Base-by-base conservation (phyloP, 208 protist species). In the Crithidia bombi region DNA sequence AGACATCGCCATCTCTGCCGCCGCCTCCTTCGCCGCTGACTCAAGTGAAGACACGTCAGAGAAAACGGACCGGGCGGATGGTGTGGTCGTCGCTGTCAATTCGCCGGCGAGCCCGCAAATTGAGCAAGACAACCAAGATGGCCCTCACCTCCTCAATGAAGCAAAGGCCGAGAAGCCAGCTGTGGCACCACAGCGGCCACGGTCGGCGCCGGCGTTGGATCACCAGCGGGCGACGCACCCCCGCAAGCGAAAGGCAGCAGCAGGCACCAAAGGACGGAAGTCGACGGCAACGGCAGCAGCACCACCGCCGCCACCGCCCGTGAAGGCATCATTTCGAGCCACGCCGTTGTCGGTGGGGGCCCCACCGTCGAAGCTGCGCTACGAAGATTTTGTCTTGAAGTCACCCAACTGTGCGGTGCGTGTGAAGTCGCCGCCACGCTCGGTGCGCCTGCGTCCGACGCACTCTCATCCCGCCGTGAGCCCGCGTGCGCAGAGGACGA, bases 361-460 rank as follows among this genome's bases (percentile, higher is more conserved):
- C 14, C 33, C 17, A 1, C 46, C 61, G 1, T 66, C 61, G 2
- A 54, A 43, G 33, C 12, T 66, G 23, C 61, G 61, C 32, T 66
- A 66, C 28, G 61, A 66, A 32, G 61, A 66, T 23, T 66, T 66
- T 26, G 15, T 66, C 2, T 3, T 65, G 10, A 39, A n/a, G n/a
- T 19, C 26, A 2, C 39, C 59, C 7, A 3, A 12, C 21, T 0
- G 19, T 51, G 41, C 41, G 11, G 46, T 54, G 15, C 44, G 59
- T 33, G 44, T 7, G 9, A 28, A 54, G 61, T 56, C 61, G 0
- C 61, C 61, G 17, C 44, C 46, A 35, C 30, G 33, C 21, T 43
- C 33, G 3, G 61, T 66, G 61, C 61, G 46, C 21, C 35, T 56
- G 46, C 61, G 61, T 4, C 46, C 61, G n/a, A 46, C 46, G 2